Evolutionary conservation across 768 basidiomycete genomes (phyloP).

Genomic region (Filobasidium floriforme): DNA sequence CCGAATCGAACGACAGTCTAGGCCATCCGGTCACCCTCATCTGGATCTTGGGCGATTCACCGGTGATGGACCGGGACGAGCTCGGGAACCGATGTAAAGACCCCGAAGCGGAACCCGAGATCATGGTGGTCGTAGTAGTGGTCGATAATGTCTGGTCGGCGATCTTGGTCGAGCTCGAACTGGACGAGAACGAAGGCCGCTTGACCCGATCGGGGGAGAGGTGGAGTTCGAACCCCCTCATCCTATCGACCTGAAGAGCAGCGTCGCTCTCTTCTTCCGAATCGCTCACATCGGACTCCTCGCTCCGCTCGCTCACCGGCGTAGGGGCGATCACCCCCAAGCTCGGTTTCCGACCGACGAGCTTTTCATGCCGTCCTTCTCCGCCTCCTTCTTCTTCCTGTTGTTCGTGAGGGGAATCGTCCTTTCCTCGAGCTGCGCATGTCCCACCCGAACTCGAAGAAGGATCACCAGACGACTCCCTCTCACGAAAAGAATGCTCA

Average conservation of each 20-base stretch:
- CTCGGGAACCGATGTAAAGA: not conserved
- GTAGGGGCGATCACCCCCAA: not conserved
- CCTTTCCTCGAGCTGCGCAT: not conserved
- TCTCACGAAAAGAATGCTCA: no score
- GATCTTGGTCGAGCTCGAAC: constrained; percentile 5
- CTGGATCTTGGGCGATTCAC: not conserved
- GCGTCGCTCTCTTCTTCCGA: constrained; percentile 21
- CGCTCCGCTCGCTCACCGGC: not conserved
- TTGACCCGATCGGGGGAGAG: not conserved
- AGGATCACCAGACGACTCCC: not conserved
- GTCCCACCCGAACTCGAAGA: not conserved
- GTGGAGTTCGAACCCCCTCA: not conserved
- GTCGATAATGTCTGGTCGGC: not conserved
- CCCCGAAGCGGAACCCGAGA: not conserved
- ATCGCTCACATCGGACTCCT: constrained; percentile 15
- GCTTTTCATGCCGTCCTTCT: not conserved
- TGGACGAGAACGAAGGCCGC: not conserved
- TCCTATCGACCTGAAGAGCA: not conserved
- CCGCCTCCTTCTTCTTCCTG: no score
- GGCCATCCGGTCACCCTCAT: not conserved
- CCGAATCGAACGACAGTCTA: constrained; percentile 9
- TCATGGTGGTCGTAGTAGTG: not conserved
- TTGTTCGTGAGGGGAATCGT: not conserved
- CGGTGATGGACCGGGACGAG: not conserved
- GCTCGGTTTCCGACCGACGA: not conserved